Percentiles rank a stretch among this genome's conserved stretches.
Evolutionary conservation across 306 rosid species (phyloP).

Genomic region (Cucurbita pepo): DNA sequence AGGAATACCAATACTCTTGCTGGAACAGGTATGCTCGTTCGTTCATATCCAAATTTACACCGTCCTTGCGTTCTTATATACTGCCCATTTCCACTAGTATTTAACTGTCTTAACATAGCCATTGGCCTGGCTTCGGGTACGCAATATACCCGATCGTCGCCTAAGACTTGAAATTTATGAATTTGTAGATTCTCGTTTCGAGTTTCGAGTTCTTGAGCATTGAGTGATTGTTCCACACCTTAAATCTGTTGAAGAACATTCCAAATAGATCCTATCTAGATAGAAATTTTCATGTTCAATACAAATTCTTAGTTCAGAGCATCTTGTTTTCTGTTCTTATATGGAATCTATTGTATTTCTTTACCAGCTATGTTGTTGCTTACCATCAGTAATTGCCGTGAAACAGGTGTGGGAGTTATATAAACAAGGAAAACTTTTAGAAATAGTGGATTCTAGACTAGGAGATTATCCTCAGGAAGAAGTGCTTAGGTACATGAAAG

Average conservation of each 20-base stretch:
- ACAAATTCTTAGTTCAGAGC: neutral
- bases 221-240: neutral
- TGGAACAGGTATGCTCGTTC: conserved; percentile 52
- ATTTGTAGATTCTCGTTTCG: neutral
- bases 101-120: neutral
- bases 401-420: conserved; percentile 84
- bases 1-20: conserved; percentile 37
- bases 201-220: neutral
- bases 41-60: neutral
- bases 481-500: conserved; percentile 62
- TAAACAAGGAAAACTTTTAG: conserved; percentile 53
- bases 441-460: conserved; percentile 53
- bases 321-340: neutral
- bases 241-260: neutral
- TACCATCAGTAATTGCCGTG: neutral
- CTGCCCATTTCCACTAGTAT: neutral
- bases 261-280: neutral
- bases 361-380: neutral
- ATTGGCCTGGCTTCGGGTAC: neutral
- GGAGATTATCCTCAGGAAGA: conserved; percentile 50
- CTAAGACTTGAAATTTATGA: neutral
- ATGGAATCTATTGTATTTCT: neutral
- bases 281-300: neutral
- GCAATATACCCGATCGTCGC: neutral
- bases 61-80: neutral